Evolutionary conservation across 164 flowering plant species (phyloP), one percentile per base, ranked within the genome.

Genomic region (Chloranthus sessilifolius): DNA sequence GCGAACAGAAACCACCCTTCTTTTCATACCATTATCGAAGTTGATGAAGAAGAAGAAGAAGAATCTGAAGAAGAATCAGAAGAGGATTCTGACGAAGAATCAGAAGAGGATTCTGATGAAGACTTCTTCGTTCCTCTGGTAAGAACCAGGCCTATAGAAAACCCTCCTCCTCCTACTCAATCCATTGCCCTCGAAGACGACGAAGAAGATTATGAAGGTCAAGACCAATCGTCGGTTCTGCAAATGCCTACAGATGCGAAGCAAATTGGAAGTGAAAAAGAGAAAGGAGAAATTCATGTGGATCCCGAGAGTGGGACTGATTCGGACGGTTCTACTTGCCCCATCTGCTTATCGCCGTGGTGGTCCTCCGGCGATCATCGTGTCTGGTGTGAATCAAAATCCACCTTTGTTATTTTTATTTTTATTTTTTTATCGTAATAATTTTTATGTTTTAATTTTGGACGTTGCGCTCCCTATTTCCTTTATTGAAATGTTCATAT

Each of bases 281-380:
- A 2, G 3, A 6, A 14, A 25, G 30, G 19, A 19, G 36, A 5
- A 31, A 35, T 12, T 23, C 33, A n/a, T n/a, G n/a, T n/a, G n/a
- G n/a, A n/a, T n/a, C n/a, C n/a, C n/a, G n/a, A n/a, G 17, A 23
- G 15, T 52, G 31, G 29, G n/a, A 23, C 17, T 26, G 82, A 82
- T n/a, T 56, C 65, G 28, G 88, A 82, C 19, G 86, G 81, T 14
- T 16, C 63, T 19, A 73, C 55, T 69, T 85, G 89, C 68, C 68
- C 86, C 9, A 82, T 85, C 52, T 85, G 89, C 25, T 68, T 80
- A 76, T 83, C 80, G 11, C 48, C 74, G 53, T 85, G 89, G 87
- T 59, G 83, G 9, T 59, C 43, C 22, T 70, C 46, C 8, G 83
- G 83, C 10, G 78, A 58, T 14, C 95, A 85, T 61, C 70, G 62